Percentiles rank a stretch among this genome's conserved stretches.
These are phyloP conservation scores for Pneumocystis jirovecii DNA, from an alignment of 1,139 yeast genomes.

Conservation along the genomic window DNA sequence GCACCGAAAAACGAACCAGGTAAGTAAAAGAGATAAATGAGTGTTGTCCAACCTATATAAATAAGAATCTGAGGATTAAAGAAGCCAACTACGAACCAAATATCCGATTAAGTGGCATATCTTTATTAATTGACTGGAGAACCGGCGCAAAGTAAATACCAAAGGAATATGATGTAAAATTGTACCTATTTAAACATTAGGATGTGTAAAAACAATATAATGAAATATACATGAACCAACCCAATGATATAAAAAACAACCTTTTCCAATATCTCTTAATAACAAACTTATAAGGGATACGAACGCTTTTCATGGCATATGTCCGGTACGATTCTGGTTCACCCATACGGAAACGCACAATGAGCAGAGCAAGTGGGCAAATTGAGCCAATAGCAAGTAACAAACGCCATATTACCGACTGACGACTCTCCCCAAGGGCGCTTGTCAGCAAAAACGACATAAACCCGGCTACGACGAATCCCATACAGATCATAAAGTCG, in stretches of 20 bases:
- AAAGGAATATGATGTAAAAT: constrained; percentile 75
- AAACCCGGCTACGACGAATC: constrained; percentile 71
- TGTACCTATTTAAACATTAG: constrained; percentile 26
- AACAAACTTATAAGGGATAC: constrained; percentile 53
- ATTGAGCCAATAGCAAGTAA: constrained; percentile 89
- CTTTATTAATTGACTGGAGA: constrained; percentile 44
- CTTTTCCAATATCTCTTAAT: constrained; percentile 79
- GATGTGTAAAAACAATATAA: not conserved
- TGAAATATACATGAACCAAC: constrained; percentile 57
- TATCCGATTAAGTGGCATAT: constrained; percentile 26
- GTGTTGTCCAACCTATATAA: constrained; percentile 85
- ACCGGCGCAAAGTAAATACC: constrained; percentile 68
- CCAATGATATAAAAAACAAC: constrained; percentile 48
- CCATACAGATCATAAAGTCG: constrained; percentile 71
- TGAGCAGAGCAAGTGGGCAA: constrained; percentile 65
- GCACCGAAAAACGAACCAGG: constrained; percentile 75
- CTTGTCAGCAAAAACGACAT: constrained; percentile 76
- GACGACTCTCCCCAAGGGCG: constrained; percentile 58
- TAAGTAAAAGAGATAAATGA: constrained; percentile 69
- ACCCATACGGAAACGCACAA: constrained; percentile 57
- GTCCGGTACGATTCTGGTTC: constrained; percentile 61
- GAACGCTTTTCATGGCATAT: constrained; percentile 48
- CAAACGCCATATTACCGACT: constrained; percentile 79
- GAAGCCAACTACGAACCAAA: not conserved
- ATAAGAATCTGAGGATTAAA: constrained; percentile 25